A percentile compares a stretch with the other conserved stretches of the same genome.
These are phyloP conservation scores for Cyberlindnera japonica DNA, from an alignment of 805 yeast genomes.

Conservation along the genomic window DNA sequence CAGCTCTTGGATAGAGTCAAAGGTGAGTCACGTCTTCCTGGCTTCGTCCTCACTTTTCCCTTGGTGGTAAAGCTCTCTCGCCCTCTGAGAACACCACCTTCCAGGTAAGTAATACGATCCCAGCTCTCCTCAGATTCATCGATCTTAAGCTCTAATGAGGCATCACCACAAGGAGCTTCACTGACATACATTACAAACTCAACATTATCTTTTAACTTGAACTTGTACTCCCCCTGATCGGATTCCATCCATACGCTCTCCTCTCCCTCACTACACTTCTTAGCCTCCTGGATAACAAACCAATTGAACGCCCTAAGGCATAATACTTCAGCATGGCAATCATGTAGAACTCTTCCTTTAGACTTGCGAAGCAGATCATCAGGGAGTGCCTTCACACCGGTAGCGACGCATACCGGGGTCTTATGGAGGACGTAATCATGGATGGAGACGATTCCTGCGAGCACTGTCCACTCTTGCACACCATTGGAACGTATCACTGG, in stretches of 20 bases:
- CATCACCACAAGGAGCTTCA: constrained; percentile 90
- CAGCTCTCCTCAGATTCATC: constrained; percentile 29
- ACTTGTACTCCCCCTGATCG: constrained; percentile 18
- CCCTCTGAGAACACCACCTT: constrained; percentile 48
- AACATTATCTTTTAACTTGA: constrained; percentile 33
- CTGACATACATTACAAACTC: constrained; percentile 60
- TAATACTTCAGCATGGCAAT: constrained; percentile 86
- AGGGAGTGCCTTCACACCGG: constrained; percentile 83
- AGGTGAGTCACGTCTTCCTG: constrained; percentile 81
- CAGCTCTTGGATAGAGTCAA: constrained; percentile 79
- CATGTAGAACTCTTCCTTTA: constrained; percentile 70
- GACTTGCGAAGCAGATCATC: constrained; percentile 41
- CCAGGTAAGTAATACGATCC: constrained; percentile 14
- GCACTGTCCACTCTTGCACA: constrained; percentile 74
- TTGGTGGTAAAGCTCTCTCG: constrained; percentile 49
- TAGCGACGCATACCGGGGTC: constrained; percentile 40
- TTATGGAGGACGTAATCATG: constrained; percentile 6
- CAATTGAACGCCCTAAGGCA: constrained; percentile 66
- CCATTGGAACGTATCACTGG: constrained; percentile 64
- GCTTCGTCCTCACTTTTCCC: constrained; percentile 85
- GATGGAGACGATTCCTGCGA: constrained; percentile 65
- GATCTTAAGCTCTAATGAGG: constrained; percentile 51
- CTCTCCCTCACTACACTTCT: constrained; percentile 6
- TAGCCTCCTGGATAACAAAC: constrained; percentile 19
- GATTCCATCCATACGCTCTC: constrained; percentile 14